Conservation (phyloP, 2,329 filamentous ascomycete species). For the Venturiaceae sp. region DNA sequence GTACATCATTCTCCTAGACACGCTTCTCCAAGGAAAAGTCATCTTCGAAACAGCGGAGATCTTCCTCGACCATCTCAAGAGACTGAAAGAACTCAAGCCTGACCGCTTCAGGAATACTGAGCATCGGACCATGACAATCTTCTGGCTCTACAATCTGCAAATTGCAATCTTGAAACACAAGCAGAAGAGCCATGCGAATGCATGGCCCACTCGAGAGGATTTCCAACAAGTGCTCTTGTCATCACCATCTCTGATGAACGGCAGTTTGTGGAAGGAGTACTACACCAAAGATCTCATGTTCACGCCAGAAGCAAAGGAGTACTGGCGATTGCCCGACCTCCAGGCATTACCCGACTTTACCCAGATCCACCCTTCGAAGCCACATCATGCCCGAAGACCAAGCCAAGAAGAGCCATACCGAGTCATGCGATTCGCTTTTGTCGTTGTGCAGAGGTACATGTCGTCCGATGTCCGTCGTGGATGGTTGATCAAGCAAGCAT, state of each 20-base stretch:
- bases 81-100: neutral
- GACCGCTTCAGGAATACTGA: neutral
- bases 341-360: neutral
- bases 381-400: neutral
- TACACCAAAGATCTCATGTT: neutral
- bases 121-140: constrained; percentile 4
- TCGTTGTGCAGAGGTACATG: neutral
- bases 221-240: neutral
- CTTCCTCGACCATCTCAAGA: neutral
- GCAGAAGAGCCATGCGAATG: no score
- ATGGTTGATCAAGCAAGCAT: neutral
- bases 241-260: neutral
- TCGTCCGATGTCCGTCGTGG: neutral
- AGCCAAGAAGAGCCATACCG: neutral
- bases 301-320: neutral
- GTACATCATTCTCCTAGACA: neutral
- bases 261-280: neutral
- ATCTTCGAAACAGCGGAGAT: neutral
- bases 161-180: neutral
- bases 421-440: neutral
- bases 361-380: neutral
- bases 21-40: neutral
- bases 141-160: constrained; percentile 1
- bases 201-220: neutral
- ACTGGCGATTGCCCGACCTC: constrained; percentile 2